Conservation (phyloP, 495 filamentous ascomycete species). For the Daldinia grandis region DNA sequence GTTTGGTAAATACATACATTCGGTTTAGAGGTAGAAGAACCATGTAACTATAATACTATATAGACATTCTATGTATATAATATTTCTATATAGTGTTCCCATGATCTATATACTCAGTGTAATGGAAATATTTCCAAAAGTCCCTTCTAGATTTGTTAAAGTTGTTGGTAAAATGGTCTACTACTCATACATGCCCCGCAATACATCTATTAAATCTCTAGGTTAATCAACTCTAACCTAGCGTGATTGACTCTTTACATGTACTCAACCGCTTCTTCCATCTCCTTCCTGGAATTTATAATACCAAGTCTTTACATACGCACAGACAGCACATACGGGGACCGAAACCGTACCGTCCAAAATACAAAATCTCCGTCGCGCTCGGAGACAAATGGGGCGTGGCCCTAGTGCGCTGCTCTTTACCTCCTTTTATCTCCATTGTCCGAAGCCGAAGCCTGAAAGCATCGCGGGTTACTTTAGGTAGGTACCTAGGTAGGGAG, state of each 20-base stretch:
- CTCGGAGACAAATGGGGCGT: background rate
- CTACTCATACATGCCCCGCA: background rate
- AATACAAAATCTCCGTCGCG: background rate
- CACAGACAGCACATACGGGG: background rate
- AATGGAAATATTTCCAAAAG: background rate
- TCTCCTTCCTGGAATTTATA: background rate
- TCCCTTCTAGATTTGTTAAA: no score
- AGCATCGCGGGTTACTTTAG: background rate
- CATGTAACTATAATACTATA: no score
- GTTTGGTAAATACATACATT: background rate
- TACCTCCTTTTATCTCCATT: conserved; percentile 8
- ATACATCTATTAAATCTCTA: background rate
- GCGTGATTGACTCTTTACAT: background rate
- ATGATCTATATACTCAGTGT: no score
- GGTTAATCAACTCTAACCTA: background rate
- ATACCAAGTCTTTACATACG: background rate
- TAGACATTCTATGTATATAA: no score
- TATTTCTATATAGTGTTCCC: no score
- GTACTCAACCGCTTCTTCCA: background rate
- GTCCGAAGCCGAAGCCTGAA: background rate
- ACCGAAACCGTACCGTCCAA: background rate
- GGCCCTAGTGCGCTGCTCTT: background rate
- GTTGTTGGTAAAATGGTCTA: no score
- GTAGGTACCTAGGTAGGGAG: background rate
- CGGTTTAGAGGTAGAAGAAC: background rate